Base-by-base conservation (phyloP, 2,329 filamentous ascomycete genomes). In the Calonectria hawksworthii region DNA sequence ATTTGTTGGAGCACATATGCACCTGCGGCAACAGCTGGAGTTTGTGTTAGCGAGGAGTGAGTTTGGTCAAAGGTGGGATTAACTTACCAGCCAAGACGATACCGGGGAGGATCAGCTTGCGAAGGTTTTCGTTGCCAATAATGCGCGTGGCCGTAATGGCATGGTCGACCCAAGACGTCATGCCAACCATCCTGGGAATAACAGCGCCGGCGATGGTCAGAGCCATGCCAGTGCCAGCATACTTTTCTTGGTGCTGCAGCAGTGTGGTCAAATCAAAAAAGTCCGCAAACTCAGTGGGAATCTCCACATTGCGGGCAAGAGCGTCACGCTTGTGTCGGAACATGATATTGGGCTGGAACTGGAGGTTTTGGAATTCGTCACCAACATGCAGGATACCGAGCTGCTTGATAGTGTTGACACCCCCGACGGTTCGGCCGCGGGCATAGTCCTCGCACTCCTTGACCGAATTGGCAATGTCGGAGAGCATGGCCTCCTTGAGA, bases 221-320 rank as follows among this genome's bases (percentile, higher is more conserved):
- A 8, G 96, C 97, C 94, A 99, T 96, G 77, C 97, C 94, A 4
- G 96, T 98, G 50, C 96, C 95, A 8, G 96, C 96, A 71, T 98
- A 90, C 89, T 99, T 99, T 86, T 99, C 97, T 84, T 99, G 96
- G 69, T 93, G 91, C 82, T 98, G 95, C 87, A 98, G 90, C 8
- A 99, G 86, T 14, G 92, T 94, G 23, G 92, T 90, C 84, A 96
- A 89, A 84, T 99, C 97, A 81, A 99, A 95, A 88, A 99, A 99
- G 86, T 99, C 97, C 90, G 90, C 94, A 0, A 98, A 80, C 82
- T 99, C 96, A 5, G 97, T 94, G 69, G 97, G 92, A 26, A 98
- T 93, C 75, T 98, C 93, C 21, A 99, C 93, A 82, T 98, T 93
- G 77, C 95, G 92, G 8, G 95, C 96, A 51, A 98, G 87, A 2